Conservation (phyloP, 2,329 filamentous ascomycete genomes). For the Talaromyces sp. region DNA sequence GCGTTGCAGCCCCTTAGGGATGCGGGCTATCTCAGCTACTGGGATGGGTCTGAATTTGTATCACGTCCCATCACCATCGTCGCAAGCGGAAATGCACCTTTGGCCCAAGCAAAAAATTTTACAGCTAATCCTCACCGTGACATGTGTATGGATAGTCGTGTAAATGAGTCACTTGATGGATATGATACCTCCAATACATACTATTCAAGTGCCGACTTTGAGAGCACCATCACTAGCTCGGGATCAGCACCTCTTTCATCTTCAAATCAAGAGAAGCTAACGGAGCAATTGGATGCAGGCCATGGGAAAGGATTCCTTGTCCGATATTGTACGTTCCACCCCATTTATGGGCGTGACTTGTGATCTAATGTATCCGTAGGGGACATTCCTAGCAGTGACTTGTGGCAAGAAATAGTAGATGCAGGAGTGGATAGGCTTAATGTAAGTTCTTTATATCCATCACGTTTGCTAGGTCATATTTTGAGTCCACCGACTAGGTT, state of each 20-base stretch:
- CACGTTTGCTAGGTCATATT: background rate
- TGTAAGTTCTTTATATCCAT: background rate
- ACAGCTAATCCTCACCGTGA: background rate
- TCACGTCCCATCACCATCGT: constrained; percentile 47
- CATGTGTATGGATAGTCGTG: background rate
- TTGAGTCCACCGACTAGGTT: background rate
- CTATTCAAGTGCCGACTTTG: background rate
- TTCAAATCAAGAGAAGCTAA: background rate
- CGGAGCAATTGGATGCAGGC: background rate
- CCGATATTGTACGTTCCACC: background rate
- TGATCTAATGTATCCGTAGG: background rate
- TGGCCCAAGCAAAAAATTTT: background rate
- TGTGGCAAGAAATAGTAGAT: background rate
- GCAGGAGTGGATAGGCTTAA: background rate
- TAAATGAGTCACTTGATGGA: background rate
- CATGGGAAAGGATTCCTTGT: background rate
- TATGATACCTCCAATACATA: background rate
- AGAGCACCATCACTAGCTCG: background rate
- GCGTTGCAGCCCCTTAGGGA: constrained; percentile 28
- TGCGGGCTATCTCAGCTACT: constrained; percentile 43
- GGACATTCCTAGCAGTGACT: background rate
- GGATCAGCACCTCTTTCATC: background rate
- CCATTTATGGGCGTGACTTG: background rate
- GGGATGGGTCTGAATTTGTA: constrained; percentile 35
- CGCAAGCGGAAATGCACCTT: constrained; percentile 47